These are phyloP conservation scores for Chenopodium album DNA, from an alignment of 148 eudicot species.

Conservation along the genomic window DNA sequence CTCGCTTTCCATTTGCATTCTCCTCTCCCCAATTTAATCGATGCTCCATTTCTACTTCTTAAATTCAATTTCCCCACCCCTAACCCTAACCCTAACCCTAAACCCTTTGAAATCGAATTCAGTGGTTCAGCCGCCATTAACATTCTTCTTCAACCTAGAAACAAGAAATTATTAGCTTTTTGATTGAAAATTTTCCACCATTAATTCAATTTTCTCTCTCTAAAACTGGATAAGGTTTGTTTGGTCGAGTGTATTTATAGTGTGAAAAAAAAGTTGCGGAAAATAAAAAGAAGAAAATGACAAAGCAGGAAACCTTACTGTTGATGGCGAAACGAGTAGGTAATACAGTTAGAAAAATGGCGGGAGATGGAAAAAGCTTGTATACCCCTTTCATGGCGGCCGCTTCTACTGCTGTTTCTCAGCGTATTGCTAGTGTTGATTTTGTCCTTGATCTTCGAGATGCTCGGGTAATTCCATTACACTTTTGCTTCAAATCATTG, in stretches of 20 bases:
- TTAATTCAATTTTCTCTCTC: neutral
- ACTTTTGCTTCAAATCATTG: too few species aligned
- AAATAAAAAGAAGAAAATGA: neutral
- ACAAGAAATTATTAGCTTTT: too few species aligned
- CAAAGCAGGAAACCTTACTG: neutral
- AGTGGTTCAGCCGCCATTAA: slow-evolving; percentile 1
- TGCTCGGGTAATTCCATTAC: slow-evolving; percentile 53
- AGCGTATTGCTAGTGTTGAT: slow-evolving; percentile 70
- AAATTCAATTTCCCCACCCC: slow-evolving; percentile 1
- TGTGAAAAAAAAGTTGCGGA: neutral
- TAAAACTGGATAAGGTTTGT: slow-evolving; percentile 2
- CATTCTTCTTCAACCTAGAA: neutral
- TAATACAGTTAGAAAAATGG: slow-evolving; percentile 40
- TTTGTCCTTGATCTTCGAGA: slow-evolving; percentile 80
- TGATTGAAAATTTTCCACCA: neutral
- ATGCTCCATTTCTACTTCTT: neutral
- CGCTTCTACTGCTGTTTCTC: slow-evolving; percentile 61
- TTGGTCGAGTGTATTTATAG: neutral
- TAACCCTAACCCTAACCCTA: slow-evolving; percentile 6
- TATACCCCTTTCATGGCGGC: slow-evolving; percentile 86
- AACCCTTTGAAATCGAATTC: slow-evolving; percentile 2
- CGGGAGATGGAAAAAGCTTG: slow-evolving; percentile 46
- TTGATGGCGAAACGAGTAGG: slow-evolving; percentile 37
- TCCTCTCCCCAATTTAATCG: neutral
- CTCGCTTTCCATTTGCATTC: slow-evolving; percentile 35